phyloP scores from a whole-genome alignment of 2,329 filamentous ascomycete genomes.

The Alternaria alternata region DNA sequence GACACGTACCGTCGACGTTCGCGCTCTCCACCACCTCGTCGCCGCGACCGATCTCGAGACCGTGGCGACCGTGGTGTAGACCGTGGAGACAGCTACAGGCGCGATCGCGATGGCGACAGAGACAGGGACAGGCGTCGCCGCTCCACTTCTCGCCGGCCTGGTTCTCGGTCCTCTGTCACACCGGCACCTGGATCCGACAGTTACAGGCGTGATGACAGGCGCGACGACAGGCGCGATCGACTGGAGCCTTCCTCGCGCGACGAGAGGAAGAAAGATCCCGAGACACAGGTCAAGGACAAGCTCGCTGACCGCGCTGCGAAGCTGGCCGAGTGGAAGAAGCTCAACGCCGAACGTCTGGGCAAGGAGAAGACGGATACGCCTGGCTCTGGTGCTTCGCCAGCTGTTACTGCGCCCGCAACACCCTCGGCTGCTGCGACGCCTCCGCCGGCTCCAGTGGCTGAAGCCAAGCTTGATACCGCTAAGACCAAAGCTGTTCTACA shows the following conservation, averaged over 20 bases:
- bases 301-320: slow-evolving; percentile 36
- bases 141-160: slow-evolving; percentile 68
- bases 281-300: slow-evolving; percentile 36
- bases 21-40: slow-evolving; percentile 11
- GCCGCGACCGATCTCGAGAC: slow-evolving; percentile 23
- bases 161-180: slow-evolving; percentile 71
- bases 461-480: slow-evolving; percentile 58
- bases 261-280: slow-evolving; percentile 64
- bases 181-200: slow-evolving; percentile 19
- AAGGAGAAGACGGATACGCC: slow-evolving; percentile 71
- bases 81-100: slow-evolving; percentile 67
- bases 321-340: slow-evolving; percentile 86
- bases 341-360: slow-evolving; percentile 54
- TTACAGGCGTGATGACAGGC: not conserved
- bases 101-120: slow-evolving; percentile 64
- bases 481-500: slow-evolving; percentile 80
- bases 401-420: slow-evolving; percentile 74
- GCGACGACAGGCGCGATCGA: slow-evolving; percentile 24
- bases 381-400: slow-evolving; percentile 58
- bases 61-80: slow-evolving; percentile 49
- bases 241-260: slow-evolving; percentile 56
- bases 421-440: slow-evolving; percentile 55
- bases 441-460: slow-evolving; percentile 27
- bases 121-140: slow-evolving; percentile 73
- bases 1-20: slow-evolving; percentile 13